Evolutionary conservation across 2,329 filamentous ascomycete genomes (phyloP).

Genomic region (Xylariaceae sp.): DNA sequence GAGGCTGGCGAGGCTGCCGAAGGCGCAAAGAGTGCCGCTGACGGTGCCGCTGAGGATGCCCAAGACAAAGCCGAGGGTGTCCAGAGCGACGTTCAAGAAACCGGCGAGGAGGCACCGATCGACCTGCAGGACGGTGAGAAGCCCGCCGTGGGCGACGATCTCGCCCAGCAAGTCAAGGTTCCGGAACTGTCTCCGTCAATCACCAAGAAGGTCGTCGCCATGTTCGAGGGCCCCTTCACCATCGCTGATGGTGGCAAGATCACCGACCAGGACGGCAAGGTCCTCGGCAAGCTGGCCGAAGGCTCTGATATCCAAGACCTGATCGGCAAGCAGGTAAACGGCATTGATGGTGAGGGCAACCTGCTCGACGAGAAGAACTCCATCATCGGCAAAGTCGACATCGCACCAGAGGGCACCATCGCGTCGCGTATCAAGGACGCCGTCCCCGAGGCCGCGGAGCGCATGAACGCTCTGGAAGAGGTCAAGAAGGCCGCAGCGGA

Average conservation of each 20-base stretch:
- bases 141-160: slow-evolving; percentile 8
- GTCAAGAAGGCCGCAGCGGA: slow-evolving; percentile 7
- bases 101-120: slow-evolving; percentile 12
- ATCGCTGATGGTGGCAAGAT: slow-evolving; percentile 49
- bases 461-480: slow-evolving; percentile 36
- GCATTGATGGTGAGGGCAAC: slow-evolving; percentile 56
- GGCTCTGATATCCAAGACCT: slow-evolving; percentile 30
- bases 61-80: slow-evolving; percentile 18
- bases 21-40: slow-evolving; percentile 11
- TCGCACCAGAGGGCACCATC: slow-evolving; percentile 36
- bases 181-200: slow-evolving; percentile 33
- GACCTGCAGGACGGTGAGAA: slow-evolving; percentile 11
- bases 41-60: slow-evolving; percentile 14
- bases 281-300: slow-evolving; percentile 38
- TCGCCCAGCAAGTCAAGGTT: slow-evolving; percentile 29
- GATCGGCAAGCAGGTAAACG: slow-evolving; percentile 56
- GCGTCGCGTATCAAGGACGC: slow-evolving; percentile 23
- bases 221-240: slow-evolving; percentile 43
- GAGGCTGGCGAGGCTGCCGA: slow-evolving; percentile 13
- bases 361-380: slow-evolving; percentile 58
- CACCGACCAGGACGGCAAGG: slow-evolving; percentile 48
- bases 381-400: slow-evolving; percentile 52
- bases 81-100: slow-evolving; percentile 9
- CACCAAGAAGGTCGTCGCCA: slow-evolving; percentile 32
- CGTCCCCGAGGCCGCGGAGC: slow-evolving; percentile 24